A percentile compares a stretch with the other conserved stretches of the same genome.
These are phyloP conservation scores for Zizania palustris DNA, from an alignment of 202 grass and related monocot genomes.

Conservation along the genomic window DNA sequence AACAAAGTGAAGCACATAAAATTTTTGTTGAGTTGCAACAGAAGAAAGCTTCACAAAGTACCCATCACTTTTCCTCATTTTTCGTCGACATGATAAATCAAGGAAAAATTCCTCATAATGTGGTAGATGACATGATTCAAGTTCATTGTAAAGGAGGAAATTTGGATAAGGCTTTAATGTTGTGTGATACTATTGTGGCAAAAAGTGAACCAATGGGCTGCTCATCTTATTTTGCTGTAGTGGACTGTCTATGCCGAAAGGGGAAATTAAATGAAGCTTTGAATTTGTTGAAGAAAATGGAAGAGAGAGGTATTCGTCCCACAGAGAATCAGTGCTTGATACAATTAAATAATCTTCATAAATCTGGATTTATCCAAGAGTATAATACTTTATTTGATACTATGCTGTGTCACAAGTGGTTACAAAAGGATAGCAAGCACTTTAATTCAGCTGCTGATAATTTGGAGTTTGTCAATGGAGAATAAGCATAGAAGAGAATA, in stretches of 20 bases:
- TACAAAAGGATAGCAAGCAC: constrained; percentile 42
- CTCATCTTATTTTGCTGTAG: constrained; percentile 34
- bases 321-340: constrained; percentile 39
- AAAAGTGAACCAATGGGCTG: constrained; percentile 36
- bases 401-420: constrained; percentile 46
- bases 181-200: constrained; percentile 42
- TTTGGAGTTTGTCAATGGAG: constrained; percentile 32
- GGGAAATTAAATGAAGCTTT: constrained; percentile 41
- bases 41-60: constrained; percentile 38
- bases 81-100: constrained; percentile 41
- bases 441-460: constrained; percentile 16
- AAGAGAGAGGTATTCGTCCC: constrained; percentile 38
- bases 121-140: constrained; percentile 45
- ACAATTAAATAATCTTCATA: constrained; percentile 39
- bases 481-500: constrained; percentile 20
- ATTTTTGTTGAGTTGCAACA: constrained; percentile 57
- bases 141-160: constrained; percentile 40
- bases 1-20: constrained; percentile 39
- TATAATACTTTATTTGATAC: constrained; percentile 45
- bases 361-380: constrained; percentile 49
- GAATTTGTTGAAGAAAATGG: constrained; percentile 52
- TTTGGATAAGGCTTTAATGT: constrained; percentile 48
- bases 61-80: constrained; percentile 42
- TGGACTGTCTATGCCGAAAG: constrained; percentile 45
- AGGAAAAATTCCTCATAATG: constrained; percentile 43